phyloP scores from a whole-genome alignment of 2,329 filamentous ascomycete species.

The Sordariomycetes sp. region DNA sequence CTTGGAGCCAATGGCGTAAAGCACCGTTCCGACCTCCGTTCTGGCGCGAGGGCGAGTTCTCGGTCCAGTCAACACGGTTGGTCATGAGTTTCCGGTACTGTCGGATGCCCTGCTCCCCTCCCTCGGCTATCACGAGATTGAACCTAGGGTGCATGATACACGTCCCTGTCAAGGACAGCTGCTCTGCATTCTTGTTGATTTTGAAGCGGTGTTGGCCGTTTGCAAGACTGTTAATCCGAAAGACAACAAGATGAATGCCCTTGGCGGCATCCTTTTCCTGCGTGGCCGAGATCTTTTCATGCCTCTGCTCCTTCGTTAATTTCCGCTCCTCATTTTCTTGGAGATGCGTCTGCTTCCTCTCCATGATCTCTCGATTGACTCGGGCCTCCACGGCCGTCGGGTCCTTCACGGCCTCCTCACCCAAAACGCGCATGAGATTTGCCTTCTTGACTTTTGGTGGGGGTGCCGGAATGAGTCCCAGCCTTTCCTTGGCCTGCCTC shows the following conservation, averaged over 20 bases:
- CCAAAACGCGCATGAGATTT: slow-evolving; percentile 94
- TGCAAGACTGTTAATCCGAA: slow-evolving; percentile 78
- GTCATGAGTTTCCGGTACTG: slow-evolving; percentile 91
- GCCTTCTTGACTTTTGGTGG: slow-evolving; percentile 95
- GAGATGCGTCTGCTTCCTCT: slow-evolving; percentile 71
- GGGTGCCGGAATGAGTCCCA: slow-evolving; percentile 81
- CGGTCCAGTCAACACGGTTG: slow-evolving; percentile 88
- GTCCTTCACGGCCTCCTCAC: slow-evolving; percentile 79
- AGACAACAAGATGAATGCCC: slow-evolving; percentile 78
- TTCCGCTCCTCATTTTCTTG: slow-evolving; percentile 73
- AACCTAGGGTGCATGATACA: slow-evolving; percentile 85
- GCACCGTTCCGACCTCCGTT: slow-evolving; percentile 50
- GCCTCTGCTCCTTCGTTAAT: slow-evolving; percentile 76
- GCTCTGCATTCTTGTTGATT: slow-evolving; percentile 84
- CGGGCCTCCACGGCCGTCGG: slow-evolving; percentile 93
- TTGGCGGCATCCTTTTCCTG: slow-evolving; percentile 82
- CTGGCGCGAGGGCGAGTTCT: slow-evolving; percentile 63
- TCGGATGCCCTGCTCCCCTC: slow-evolving; percentile 70
- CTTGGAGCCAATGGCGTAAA: slow-evolving; percentile 65
- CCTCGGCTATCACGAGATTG: slow-evolving; percentile 85
- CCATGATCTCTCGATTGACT: slow-evolving; percentile 86
- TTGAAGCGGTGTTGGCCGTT: slow-evolving; percentile 93
- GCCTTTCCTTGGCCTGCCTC: slow-evolving; percentile 86
- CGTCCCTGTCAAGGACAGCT: slow-evolving; percentile 77
- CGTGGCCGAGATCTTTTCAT: slow-evolving; percentile 72